These are phyloP conservation scores for Penicillium thymicola DNA, from an alignment of 2,329 filamentous ascomycete species.

Conservation along the genomic window DNA sequence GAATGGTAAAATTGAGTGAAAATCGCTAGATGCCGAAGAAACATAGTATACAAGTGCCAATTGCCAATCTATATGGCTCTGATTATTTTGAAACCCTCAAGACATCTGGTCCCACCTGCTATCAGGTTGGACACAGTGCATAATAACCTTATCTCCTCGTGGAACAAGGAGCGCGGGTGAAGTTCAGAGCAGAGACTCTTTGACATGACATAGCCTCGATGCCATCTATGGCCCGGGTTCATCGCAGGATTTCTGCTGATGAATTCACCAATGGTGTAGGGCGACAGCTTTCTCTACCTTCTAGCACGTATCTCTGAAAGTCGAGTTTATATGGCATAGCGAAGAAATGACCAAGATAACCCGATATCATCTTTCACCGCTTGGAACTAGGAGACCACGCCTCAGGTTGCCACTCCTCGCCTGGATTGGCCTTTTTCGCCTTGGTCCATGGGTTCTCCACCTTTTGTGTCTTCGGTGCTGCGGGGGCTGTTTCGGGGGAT, in stretches of 20 bases:
- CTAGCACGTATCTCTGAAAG: neutral
- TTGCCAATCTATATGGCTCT: neutral
- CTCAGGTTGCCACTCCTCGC: constrained; percentile 66
- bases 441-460: constrained; percentile 57
- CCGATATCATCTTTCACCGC: constrained; percentile 34
- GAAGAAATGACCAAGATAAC: neutral
- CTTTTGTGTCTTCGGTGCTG: constrained; percentile 13
- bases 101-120: neutral
- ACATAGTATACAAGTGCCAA: constrained; percentile 2
- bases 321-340: neutral
- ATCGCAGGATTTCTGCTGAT: neutral
- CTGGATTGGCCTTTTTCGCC: constrained; percentile 50
- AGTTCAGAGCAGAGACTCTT: neutral
- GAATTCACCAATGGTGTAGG: neutral
- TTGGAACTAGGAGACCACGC: constrained; percentile 56
- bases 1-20: neutral
- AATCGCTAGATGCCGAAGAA: neutral
- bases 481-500: neutral
- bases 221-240: neutral
- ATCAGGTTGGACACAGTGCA: neutral
- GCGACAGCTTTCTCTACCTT: too few species aligned
- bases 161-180: neutral
- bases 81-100: neutral
- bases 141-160: neutral
- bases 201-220: neutral